Base-by-base conservation (phyloP, 2,329 filamentous ascomycete genomes). In the Sporothrix inflata region DNA sequence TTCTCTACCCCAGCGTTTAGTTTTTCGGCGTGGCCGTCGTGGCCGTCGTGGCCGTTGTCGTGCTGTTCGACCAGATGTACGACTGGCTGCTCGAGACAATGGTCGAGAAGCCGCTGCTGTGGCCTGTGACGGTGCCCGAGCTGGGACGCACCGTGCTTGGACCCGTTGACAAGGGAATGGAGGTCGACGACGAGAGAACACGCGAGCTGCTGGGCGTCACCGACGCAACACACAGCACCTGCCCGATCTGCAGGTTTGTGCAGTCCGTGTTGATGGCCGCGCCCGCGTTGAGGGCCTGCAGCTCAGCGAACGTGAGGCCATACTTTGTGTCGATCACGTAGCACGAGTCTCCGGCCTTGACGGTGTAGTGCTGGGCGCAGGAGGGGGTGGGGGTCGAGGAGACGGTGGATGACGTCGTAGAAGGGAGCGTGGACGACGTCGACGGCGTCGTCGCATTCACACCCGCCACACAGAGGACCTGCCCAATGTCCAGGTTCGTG, bases 101-200 rank as follows among this genome's bases (percentile, higher is more conserved):
- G 30, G 34, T 61, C 57, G 57, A 61, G 57, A 61, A 61, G 30
- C 57, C 57, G 30, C 57, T 61, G 57, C 57, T 61, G 19, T n/a
- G n/a, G 1, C 30, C 19, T 6, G 55, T 40, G 16, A 2, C 8
- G 42, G 42, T 16, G 42, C 42, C 42, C 30, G 30, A 34, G 30
- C 30, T 34, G 30, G 30, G 30, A 34, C 30, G 30, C 30, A 34
- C 11, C 4, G 51, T 47, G 45, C 45, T 16, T 5, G 14, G 45
- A 47, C 30, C 30, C 42, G 42, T 61, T 7, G 55, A 61, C 16
- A 61, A 30, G 3, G 55, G 30, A 12, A 40, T n/a, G 4, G 55
- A 61, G 5, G 21, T 16, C 53, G 21, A 55, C 53, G 49, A 55
- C n/a, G 49, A 51, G 49, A 16, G 24, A 34, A 21, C 16, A n/a